Evolutionary conservation across 2,329 filamentous ascomycete genomes (phyloP).

Genomic region (Ceratocystis huliohia): DNA sequence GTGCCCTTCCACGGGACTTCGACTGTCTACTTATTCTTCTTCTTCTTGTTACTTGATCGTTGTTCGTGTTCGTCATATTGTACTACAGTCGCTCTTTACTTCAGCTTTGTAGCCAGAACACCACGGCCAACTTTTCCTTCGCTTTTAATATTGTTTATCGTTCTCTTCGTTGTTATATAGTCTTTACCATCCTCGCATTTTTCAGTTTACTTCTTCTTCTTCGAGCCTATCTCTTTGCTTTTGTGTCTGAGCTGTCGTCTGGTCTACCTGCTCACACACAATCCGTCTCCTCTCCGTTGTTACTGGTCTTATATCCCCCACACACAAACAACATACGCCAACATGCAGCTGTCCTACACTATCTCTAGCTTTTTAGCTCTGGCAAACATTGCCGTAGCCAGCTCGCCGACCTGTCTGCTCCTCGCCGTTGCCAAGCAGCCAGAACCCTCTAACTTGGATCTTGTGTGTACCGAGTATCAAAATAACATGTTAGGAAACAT

Average conservation of each 20-base stretch:
- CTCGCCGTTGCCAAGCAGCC: conserved; percentile 21
- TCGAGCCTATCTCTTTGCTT: not conserved
- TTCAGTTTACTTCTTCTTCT: not conserved
- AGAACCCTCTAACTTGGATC: conserved; percentile 15
- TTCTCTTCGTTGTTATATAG: conserved; percentile 12
- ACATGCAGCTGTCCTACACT: conserved; percentile 16
- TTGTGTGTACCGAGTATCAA: conserved; percentile 21
- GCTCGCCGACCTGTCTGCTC: conserved; percentile 21
- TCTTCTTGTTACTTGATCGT: not conserved
- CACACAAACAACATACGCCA: not conserved
- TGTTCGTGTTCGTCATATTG: not conserved
- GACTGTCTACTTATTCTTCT: conserved; percentile 1
- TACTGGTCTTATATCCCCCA: not conserved
- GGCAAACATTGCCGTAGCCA: conserved; percentile 12
- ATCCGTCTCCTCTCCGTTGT: not conserved
- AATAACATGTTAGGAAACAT: conserved; percentile 21
- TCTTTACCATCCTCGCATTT: not conserved
- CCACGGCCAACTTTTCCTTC: not conserved
- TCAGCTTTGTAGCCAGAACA: conserved; percentile 1
- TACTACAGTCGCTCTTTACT: conserved; percentile 16
- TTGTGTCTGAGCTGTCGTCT: not conserved
- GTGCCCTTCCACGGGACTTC: not conserved
- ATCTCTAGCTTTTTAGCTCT: conserved; percentile 18
- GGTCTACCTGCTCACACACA: not conserved
- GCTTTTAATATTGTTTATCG: not conserved